Evolutionary conservation across 148 eudicot genomes (phyloP).

Genomic region (Silene uniflora): DNA sequence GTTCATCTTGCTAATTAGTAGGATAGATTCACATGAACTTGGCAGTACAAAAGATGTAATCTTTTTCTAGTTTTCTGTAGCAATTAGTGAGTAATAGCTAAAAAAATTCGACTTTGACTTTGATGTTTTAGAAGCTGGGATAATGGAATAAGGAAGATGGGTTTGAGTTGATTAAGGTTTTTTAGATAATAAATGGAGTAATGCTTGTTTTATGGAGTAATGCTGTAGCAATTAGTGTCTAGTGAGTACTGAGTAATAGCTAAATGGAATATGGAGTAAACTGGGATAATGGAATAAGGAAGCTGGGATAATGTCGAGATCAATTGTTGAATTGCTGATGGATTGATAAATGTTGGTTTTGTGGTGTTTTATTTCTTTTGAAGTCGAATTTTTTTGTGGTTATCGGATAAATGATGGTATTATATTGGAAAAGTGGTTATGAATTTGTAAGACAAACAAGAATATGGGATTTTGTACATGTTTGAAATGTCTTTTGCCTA

Average conservation of each 20-base stretch:
- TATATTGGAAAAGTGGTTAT: no score
- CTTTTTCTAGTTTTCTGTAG: no score
- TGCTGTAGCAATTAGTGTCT: no score
- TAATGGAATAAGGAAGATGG: not conserved
- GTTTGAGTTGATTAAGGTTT: not conserved
- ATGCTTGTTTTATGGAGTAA: no score
- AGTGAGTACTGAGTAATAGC: no score
- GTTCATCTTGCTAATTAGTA: not conserved
- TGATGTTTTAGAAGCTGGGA: not conserved
- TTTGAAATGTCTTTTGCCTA: no score
- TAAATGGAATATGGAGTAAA: no score
- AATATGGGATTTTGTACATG: no score
- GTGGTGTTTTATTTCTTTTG: not conserved
- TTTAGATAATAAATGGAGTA: not conserved
- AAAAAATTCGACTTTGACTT: not conserved
- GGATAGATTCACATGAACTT: not conserved
- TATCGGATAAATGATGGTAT: no score
- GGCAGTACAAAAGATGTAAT: not conserved
- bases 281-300: no score
- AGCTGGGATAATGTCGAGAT: not conserved
- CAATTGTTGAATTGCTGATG: not conserved
- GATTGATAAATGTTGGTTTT: not conserved
- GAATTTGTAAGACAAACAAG: no score
- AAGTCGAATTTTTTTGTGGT: not conserved
- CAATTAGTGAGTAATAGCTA: no score